A percentile compares a stretch with the other conserved stretches of the same genome.
phyloP scores from a whole-genome alignment of 1,139 yeast genomes.

The Lodderomyces orthopsilosis region DNA sequence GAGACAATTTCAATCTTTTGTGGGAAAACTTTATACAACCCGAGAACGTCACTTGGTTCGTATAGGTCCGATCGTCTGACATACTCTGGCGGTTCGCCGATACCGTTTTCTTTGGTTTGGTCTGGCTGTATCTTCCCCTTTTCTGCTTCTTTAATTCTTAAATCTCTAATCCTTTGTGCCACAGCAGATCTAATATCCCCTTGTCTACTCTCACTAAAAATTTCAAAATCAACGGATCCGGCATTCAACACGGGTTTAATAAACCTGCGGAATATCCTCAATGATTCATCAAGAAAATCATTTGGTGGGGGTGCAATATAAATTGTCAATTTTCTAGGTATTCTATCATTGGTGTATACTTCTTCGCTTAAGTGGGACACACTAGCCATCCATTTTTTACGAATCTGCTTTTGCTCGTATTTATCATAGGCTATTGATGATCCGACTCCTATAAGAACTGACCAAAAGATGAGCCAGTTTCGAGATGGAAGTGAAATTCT shows the following conservation, averaged over 20 bases:
- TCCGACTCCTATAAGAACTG: constrained; percentile 58
- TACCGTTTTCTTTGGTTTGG: background rate
- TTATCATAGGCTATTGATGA: constrained; percentile 82
- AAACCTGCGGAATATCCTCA: constrained; percentile 72
- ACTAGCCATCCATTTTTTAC: constrained; percentile 63
- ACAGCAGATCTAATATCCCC: constrained; percentile 84
- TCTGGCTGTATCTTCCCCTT: constrained; percentile 10
- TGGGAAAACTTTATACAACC: constrained; percentile 46
- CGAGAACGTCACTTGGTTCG: constrained; percentile 55
- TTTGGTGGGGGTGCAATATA: constrained; percentile 96
- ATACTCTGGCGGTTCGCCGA: constrained; percentile 17
- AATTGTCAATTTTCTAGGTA: constrained; percentile 76
- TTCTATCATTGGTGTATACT: constrained; percentile 32
- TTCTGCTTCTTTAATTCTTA: constrained; percentile 40
- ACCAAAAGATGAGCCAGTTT: constrained; percentile 92
- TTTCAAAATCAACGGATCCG: constrained; percentile 82
- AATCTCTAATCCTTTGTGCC: constrained; percentile 75
- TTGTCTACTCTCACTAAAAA: constrained; percentile 73
- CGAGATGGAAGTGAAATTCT: constrained; percentile 77
- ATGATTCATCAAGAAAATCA: constrained; percentile 77
- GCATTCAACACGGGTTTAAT: constrained; percentile 86
- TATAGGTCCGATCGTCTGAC: constrained; percentile 41
- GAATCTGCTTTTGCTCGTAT: constrained; percentile 61
- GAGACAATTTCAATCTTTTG: constrained; percentile 33
- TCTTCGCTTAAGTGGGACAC: constrained; percentile 52